These are phyloP conservation scores for Boehmeria nivea DNA, from an alignment of 306 rosid species.

Conservation along the genomic window DNA sequence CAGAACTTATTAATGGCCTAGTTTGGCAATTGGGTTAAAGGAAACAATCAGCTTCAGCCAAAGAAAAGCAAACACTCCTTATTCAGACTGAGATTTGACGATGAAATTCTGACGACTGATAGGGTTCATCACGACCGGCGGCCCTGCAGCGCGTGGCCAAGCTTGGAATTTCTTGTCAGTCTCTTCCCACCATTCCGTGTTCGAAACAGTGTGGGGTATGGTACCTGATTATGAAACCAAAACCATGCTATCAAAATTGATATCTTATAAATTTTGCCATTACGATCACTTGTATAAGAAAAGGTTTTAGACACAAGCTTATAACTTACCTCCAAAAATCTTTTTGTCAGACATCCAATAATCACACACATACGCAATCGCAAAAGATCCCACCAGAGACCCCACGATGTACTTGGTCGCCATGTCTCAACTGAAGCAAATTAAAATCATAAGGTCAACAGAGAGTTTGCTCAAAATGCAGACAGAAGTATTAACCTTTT, in stretches of 20 bases:
- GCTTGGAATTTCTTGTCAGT: slow-evolving; percentile 82
- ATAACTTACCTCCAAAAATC: slow-evolving; percentile 62
- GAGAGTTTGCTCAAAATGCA: background rate
- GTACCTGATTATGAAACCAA: slow-evolving; percentile 40
- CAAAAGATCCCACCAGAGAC: slow-evolving; percentile 46
- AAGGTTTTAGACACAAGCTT: background rate
- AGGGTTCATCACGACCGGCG: slow-evolving; percentile 44
- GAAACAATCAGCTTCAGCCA: background rate
- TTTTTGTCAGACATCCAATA: slow-evolving; percentile 47
- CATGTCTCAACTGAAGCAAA: slow-evolving; percentile 34
- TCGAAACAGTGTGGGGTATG: slow-evolving; percentile 57
- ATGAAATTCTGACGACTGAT: slow-evolving; percentile 41
- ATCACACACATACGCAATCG: slow-evolving; percentile 47
- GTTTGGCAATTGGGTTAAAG: too few species aligned
- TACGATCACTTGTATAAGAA: too few species aligned
- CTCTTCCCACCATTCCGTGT: slow-evolving; percentile 70
- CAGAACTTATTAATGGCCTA: background rate
- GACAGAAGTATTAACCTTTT: too few species aligned
- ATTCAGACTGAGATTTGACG: slow-evolving; percentile 24
- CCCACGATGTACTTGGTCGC: slow-evolving; percentile 40
- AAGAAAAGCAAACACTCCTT: background rate
- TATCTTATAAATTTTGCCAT: too few species aligned
- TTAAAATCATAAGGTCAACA: background rate
- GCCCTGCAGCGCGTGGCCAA: slow-evolving; percentile 78
- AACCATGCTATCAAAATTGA: too few species aligned